Evolutionary conservation across 2,329 filamentous ascomycete species (phyloP).

Genomic region (Cladorrhinum sp.): DNA sequence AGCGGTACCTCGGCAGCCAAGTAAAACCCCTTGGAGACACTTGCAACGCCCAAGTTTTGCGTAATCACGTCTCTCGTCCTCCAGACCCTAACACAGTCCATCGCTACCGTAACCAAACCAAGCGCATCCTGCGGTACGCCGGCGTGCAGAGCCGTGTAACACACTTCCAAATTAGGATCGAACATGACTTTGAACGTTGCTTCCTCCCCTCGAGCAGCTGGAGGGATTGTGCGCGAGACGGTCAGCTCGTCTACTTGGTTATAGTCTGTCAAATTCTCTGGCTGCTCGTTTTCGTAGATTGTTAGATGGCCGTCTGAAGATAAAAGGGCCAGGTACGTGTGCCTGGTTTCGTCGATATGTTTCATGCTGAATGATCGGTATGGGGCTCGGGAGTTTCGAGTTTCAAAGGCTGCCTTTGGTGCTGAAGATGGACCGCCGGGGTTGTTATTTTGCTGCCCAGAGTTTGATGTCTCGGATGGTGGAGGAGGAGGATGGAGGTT

Average conservation of each 20-base stretch:
- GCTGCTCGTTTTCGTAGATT: slow-evolving; percentile 80
- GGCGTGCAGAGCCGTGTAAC: slow-evolving; percentile 72
- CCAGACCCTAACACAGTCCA: slow-evolving; percentile 80
- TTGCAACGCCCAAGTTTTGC: slow-evolving; percentile 49
- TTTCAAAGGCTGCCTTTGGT: slow-evolving; percentile 53
- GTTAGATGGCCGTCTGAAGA: slow-evolving; percentile 77
- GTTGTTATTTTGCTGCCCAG: slow-evolving; percentile 19
- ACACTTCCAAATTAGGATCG: slow-evolving; percentile 80
- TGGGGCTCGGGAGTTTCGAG: slow-evolving; percentile 57
- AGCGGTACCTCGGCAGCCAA: slow-evolving; percentile 72
- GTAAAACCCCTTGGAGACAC: slow-evolving; percentile 75
- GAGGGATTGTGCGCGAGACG: slow-evolving; percentile 43
- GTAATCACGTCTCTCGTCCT: slow-evolving; percentile 62
- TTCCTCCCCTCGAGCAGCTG: slow-evolving; percentile 75
- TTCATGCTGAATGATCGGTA: slow-evolving; percentile 85
- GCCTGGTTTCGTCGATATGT: slow-evolving; percentile 71
- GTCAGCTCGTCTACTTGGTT: slow-evolving; percentile 71
- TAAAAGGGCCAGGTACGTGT: slow-evolving; percentile 82
- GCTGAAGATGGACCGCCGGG: not conserved
- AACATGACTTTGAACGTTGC: slow-evolving; percentile 82
- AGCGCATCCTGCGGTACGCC: slow-evolving; percentile 79
- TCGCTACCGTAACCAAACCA: slow-evolving; percentile 78
- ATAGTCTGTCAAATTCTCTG: slow-evolving; percentile 77
- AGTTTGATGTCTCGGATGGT: not conserved
- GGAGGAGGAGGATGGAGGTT: not conserved